These are phyloP conservation scores for Lineolata rhizophorae DNA, from an alignment of 495 filamentous ascomycete genomes.

Conservation along the genomic window DNA sequence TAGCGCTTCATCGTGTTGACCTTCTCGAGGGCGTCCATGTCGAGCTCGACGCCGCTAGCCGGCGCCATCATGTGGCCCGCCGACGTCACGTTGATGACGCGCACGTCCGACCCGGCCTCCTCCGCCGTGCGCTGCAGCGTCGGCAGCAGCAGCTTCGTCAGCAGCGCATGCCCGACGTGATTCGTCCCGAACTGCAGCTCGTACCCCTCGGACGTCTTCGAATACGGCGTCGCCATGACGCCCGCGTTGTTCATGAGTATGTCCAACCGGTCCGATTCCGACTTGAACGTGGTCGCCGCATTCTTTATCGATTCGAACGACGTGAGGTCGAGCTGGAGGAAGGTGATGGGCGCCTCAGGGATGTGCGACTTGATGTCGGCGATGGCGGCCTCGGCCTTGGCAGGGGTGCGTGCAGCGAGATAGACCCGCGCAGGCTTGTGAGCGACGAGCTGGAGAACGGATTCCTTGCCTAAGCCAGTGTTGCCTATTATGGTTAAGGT, in stretches of 20 bases:
- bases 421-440: slow-evolving; percentile 2
- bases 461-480: slow-evolving; percentile 3
- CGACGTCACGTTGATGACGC: slow-evolving; percentile 6
- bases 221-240: slow-evolving; percentile 4
- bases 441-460: slow-evolving; percentile 1
- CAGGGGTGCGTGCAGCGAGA: slow-evolving; percentile 2
- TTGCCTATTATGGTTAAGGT: neutral
- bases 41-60: slow-evolving; percentile 5
- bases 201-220: slow-evolving; percentile 7
- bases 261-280: slow-evolving; percentile 5
- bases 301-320: slow-evolving; percentile 6
- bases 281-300: slow-evolving; percentile 1
- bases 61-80: slow-evolving; percentile 2
- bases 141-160: slow-evolving; percentile 5
- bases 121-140: slow-evolving; percentile 1
- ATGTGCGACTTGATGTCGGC: slow-evolving; percentile 1
- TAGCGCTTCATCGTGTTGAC: slow-evolving; percentile 22
- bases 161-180: slow-evolving; percentile 8
- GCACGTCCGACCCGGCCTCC: slow-evolving; percentile 2
- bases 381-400: slow-evolving; percentile 2
- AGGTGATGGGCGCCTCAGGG: neutral
- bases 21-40: neutral
- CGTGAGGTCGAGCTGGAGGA: slow-evolving; percentile 8
- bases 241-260: slow-evolving; percentile 10
- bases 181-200: slow-evolving; percentile 10